Percentiles rank a stretch among this genome's conserved stretches.
Conservation (phyloP, 305 asterid genomes). For the Rubia tinctorum region DNA sequence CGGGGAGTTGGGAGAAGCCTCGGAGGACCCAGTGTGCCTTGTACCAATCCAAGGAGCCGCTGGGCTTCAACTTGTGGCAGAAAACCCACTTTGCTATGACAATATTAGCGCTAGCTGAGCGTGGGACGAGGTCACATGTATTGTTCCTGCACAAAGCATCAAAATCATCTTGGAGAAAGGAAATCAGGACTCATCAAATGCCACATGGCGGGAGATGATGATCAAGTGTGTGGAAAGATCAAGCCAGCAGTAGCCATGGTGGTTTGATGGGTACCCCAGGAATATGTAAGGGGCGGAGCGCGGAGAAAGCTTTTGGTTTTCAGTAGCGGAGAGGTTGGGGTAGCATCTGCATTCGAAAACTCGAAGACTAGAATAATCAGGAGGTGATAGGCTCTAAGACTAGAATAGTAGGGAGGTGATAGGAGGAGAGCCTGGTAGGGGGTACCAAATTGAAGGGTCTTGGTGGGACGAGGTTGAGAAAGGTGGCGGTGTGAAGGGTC, state of each 20-base stretch:
- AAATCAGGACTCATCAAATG: neutral
- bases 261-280: neutral
- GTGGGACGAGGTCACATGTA: no score
- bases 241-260: neutral
- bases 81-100: no score
- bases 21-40: no score
- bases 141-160: no score
- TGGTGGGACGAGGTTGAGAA: neutral
- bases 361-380: no score
- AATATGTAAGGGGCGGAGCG: neutral
- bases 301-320: neutral
- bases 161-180: neutral
- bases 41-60: no score
- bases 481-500: neutral
- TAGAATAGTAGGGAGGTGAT: neutral
- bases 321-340: neutral
- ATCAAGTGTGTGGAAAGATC: neutral
- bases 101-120: no score
- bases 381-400: no score
- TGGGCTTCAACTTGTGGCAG: no score
- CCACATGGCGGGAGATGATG: neutral
- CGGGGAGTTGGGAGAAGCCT: neutral
- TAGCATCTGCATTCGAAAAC: neutral
- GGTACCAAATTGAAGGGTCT: neutral
- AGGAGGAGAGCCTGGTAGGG: neutral